Base-by-base conservation (phyloP, 805 yeast species). In the Barnettozyma wickerhamii region DNA sequence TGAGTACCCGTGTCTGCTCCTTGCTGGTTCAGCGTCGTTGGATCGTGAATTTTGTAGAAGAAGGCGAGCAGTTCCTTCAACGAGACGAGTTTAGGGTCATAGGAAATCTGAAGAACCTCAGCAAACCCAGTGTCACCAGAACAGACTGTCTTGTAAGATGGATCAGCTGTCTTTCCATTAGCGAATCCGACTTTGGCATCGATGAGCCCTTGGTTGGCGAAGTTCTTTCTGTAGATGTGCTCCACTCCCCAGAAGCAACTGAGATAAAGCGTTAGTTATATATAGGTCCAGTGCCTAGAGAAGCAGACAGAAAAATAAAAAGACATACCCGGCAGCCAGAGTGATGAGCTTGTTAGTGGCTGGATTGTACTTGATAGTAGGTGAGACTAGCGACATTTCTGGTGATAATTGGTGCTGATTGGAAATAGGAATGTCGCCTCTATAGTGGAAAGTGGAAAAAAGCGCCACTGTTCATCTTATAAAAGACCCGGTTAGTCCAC, bases 1-100 rank as follows among this genome's bases (percentile, higher is more conserved):
- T 93, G 98, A 1, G 91, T 77, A 9, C 99, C 99, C 7, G 54
- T 52, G 56, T 91, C 97, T 15, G 86, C 84, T 4, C 99, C 99
- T 63, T 93, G 98, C 2, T 74, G 57, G 55, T 90, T 79, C 39
- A 72, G 46, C 3, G 89, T 81, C 3, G 98, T 93, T 35, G 99
- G 98, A 63, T 93, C 98, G 61, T 91, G 99, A 60, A 88, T 87
- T 54, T 83, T 72, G 68, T 88, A 90, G 69, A 91, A 93, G 51
- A 90, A 86, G 41, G 82, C 90, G 32, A 87, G 63, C 33, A 91
- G 64, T 21, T 83, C 85, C 41, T 64, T 74, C 53, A 79, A 71
- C 4, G 75, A 46, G 2, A 86, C 71, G n/a, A 61, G 49, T 3
- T 70, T 48, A 19, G 96, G 96, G 53, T 89, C 90, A 55, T 76